Evolutionary conservation across 768 basidiomycete genomes (phyloP).

Genomic region (Trametes cingulata): DNA sequence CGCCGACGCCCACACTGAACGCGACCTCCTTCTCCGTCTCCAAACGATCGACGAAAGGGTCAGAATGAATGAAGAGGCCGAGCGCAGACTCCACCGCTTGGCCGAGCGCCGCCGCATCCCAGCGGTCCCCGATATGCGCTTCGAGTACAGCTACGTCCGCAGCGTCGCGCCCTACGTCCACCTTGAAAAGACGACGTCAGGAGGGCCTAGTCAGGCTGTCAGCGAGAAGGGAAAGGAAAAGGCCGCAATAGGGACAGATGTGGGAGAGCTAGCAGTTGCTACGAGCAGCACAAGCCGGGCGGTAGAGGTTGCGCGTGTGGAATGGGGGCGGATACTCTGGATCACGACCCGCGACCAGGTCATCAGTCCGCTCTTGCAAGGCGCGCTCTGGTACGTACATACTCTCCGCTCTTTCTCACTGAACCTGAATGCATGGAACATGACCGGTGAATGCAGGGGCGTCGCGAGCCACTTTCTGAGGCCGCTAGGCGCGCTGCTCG

Average conservation of each 20-base stretch:
- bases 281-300: neutral
- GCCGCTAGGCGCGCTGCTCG: conserved; percentile 34
- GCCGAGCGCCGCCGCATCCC: conserved; percentile 41
- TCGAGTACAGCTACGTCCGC: conserved; percentile 69
- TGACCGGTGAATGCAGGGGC: conserved; percentile 37
- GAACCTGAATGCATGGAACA: neutral
- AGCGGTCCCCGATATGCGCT: conserved; percentile 71
- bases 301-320: conserved; percentile 33
- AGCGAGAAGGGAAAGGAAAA: conserved; percentile 37
- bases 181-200: conserved; percentile 30
- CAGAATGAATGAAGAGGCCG: conserved; percentile 7
- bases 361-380: conserved; percentile 66
- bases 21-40: conserved; percentile 17
- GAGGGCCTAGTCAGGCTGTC: conserved; percentile 2
- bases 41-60: conserved; percentile 20
- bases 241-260: conserved; percentile 25
- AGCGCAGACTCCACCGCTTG: conserved; percentile 7
- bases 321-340: conserved; percentile 62
- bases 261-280: conserved; percentile 23
- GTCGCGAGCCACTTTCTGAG: conserved; percentile 47
- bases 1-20: neutral
- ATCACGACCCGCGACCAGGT: conserved; percentile 70
- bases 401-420: neutral
- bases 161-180: conserved; percentile 57
- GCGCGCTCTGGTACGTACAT: conserved; percentile 58